Evolutionary conservation across 2,329 filamentous ascomycete species (phyloP).

Genomic region (Ophiostoma perfectum): DNA sequence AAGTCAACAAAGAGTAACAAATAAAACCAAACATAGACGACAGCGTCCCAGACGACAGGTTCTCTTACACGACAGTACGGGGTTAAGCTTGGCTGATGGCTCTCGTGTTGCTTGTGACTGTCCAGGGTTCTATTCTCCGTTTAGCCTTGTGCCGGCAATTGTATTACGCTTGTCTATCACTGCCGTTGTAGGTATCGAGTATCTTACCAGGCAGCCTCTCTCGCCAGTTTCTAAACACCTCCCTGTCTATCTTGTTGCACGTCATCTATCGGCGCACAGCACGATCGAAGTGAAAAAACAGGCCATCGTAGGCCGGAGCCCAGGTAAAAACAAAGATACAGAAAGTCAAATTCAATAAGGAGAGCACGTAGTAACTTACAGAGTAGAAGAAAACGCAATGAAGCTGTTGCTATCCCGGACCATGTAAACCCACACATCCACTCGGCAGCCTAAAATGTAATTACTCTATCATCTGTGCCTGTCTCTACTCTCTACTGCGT

Average conservation of each 20-base stretch:
- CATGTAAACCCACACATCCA: not conserved
- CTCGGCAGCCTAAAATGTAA: not conserved
- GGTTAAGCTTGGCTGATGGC: not conserved
- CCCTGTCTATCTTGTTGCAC: too few species aligned
- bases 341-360: not conserved
- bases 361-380: not conserved
- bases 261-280: too few species aligned
- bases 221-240: not conserved
- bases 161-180: not conserved
- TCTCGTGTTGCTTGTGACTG: not conserved
- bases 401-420: not conserved
- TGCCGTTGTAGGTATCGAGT: not conserved
- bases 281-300: too few species aligned
- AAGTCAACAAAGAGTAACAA: not conserved
- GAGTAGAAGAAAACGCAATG: not conserved
- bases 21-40: too few species aligned
- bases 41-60: not conserved
- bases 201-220: not conserved
- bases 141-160: conserved; percentile 1
- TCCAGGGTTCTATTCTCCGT: not conserved
- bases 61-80: not conserved
- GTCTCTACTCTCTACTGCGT: not conserved
- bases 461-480: not conserved
- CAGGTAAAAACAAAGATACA: too few species aligned
- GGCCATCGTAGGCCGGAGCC: too few species aligned